Base-by-base conservation (phyloP, 2,329 filamentous ascomycete species). In the Diplodia intermedia region DNA sequence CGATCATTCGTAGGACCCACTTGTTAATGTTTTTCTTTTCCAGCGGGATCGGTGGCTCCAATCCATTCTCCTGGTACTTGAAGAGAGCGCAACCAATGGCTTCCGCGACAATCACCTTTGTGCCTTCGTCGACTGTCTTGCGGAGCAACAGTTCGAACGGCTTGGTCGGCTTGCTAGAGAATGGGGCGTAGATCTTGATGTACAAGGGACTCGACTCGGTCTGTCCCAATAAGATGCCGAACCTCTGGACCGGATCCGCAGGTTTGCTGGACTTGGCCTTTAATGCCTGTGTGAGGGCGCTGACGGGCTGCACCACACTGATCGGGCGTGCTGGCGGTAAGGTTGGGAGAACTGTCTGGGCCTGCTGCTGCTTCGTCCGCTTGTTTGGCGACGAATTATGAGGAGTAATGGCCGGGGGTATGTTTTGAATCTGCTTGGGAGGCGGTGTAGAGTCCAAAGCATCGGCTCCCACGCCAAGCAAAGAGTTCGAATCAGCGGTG, bases 1-100 rank as follows among this genome's bases (percentile, higher is more conserved):
- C 88, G 9, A 94, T 91, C 88, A 96, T 93, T 50, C 91, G 86
- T 67, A 96, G 80, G 29, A 89, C 92, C 90, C 91, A 95, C 82
- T 89, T 89, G 74, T 94, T 94, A 72, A 94, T 89, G 72, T 92
- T 92, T 65, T 88, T 82, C 74, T 92, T 91, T 62, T 89, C 86
- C 1, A 81, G 76, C 0, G 88, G 82, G 11, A 95, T 81, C 0
- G 85, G 76, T 3, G 92, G 92, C 71, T 93, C 87, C 33, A 88
- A 82, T 72, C 91, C 91, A 75, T 94, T 91, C 73, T 94, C 90
- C 57, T 88, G 87, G 76, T 94, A 95, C 70, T 90, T 85, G 84
- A 90, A 94, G 14, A 96, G 79, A 70, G 89, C 89, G 70, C 94
- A 84, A 0, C 92, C 92, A 71, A 96, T 93, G n/a, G 93, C 85